A percentile compares a stretch with the other conserved stretches of the same genome.
phyloP scores from a whole-genome alignment of 164 flowering plant genomes.

The Magnolia officinalis region DNA sequence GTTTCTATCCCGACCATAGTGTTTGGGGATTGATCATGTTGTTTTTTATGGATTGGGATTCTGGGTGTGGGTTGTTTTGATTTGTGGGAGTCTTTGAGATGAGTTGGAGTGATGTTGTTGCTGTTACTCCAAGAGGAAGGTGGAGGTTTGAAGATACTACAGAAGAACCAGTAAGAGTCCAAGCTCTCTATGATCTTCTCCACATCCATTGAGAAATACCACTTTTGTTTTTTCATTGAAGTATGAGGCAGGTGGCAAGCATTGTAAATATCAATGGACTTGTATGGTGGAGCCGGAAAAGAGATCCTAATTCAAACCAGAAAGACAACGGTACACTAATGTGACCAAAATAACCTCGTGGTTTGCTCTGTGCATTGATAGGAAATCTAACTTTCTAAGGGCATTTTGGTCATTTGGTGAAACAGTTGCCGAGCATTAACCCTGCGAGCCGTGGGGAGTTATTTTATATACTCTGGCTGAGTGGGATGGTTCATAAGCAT shows the following conservation, averaged over 20 bases:
- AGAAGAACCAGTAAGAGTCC: constrained; percentile 45
- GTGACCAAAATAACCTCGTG: neutral
- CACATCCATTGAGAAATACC: constrained; percentile 11
- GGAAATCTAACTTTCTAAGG: neutral
- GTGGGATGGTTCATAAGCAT: too few relatives aligned
- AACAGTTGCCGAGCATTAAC: neutral
- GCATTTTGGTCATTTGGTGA: neutral
- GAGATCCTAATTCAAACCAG: neutral
- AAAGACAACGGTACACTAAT: neutral
- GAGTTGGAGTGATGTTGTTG: constrained; percentile 3
- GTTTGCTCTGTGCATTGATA: neutral
- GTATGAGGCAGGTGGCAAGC: neutral
- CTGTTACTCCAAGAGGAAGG: neutral
- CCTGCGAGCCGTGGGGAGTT: neutral
- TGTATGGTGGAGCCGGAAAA: neutral
- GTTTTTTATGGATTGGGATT: constrained; percentile 3
- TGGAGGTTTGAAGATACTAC: constrained; percentile 27
- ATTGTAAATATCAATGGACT: neutral
- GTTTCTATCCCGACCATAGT: neutral
- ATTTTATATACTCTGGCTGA: too few relatives aligned
- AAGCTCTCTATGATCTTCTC: constrained; percentile 25
- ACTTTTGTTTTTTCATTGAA: too few relatives aligned
- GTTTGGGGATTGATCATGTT: constrained; percentile 4
- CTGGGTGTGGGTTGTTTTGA: constrained; percentile 13
- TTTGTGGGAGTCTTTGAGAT: constrained; percentile 8